phyloP scores from a whole-genome alignment of 2,329 filamentous ascomycete genomes.

The Fusarium euwallaceae region DNA sequence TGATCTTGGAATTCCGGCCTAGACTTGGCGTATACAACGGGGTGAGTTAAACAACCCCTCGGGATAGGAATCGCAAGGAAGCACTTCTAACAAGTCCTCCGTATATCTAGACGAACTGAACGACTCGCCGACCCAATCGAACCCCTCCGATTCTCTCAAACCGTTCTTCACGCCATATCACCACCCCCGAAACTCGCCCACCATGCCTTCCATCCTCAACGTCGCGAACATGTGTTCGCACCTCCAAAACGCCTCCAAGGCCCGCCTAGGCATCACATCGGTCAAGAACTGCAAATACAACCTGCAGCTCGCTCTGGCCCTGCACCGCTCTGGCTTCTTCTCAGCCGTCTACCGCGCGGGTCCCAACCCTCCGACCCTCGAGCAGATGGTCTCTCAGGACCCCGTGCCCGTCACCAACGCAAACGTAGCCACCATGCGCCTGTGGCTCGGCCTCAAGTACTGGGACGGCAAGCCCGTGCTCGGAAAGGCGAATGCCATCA shows the following conservation, averaged over 20 bases:
- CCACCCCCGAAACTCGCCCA: constrained; percentile 16
- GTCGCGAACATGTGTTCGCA: constrained; percentile 88
- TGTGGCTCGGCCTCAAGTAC: constrained; percentile 95
- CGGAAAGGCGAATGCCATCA: constrained; percentile 73
- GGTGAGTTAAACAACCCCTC: constrained; percentile 25
- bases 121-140: constrained; percentile 1
- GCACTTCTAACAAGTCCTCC: constrained; percentile 15
- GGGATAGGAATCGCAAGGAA: constrained; percentile 6
- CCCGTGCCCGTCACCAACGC: constrained; percentile 72
- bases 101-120: constrained; percentile 8
- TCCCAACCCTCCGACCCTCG: constrained; percentile 64
- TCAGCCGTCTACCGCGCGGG: constrained; percentile 82
- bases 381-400: constrained; percentile 59
- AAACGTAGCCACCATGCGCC: constrained; percentile 79
- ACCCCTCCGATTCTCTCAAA: neutral
- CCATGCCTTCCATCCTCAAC: constrained; percentile 70
- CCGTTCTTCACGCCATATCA: neutral
- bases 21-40: constrained; percentile 4
- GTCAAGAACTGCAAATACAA: constrained; percentile 86
- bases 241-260: constrained; percentile 88
- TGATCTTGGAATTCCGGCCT: neutral
- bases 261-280: constrained; percentile 87
- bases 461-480: constrained; percentile 86
- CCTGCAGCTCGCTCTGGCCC: constrained; percentile 78
- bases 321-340: constrained; percentile 87